These are phyloP conservation scores for Blumeriella jaapii DNA, from an alignment of 2,329 filamentous ascomycete genomes.

Conservation along the genomic window DNA sequence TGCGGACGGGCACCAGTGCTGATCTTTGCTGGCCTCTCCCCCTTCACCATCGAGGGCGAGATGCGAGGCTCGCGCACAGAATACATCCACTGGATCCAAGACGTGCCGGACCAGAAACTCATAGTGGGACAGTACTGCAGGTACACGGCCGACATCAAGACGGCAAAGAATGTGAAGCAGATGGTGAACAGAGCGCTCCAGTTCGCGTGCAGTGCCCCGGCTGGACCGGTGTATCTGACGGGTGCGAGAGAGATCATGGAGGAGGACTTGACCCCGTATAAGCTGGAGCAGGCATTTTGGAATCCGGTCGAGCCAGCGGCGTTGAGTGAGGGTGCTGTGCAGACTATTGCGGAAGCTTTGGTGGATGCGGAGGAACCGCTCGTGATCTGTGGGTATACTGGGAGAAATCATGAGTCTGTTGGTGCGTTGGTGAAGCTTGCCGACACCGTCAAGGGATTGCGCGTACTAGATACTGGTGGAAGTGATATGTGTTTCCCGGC, in stretches of 20 bases:
- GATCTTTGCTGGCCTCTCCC: slow-evolving; percentile 64
- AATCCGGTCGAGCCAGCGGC: slow-evolving; percentile 46
- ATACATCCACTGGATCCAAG: slow-evolving; percentile 72
- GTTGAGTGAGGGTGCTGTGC: slow-evolving; percentile 40
- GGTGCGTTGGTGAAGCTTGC: slow-evolving; percentile 54
- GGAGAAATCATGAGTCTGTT: slow-evolving; percentile 54
- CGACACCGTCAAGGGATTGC: slow-evolving; percentile 53
- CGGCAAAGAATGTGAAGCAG: slow-evolving; percentile 63
- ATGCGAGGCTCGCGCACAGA: slow-evolving; percentile 58
- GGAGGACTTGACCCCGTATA: slow-evolving; percentile 52
- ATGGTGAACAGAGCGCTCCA: slow-evolving; percentile 61
- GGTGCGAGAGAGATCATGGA: slow-evolving; percentile 61
- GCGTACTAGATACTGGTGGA: slow-evolving; percentile 65
- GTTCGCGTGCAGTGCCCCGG: slow-evolving; percentile 57
- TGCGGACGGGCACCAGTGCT: slow-evolving; percentile 57
- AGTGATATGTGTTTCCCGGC: slow-evolving; percentile 75
- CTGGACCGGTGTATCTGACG: slow-evolving; percentile 57
- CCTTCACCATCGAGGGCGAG: slow-evolving; percentile 62
- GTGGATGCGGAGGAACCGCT: slow-evolving; percentile 54
- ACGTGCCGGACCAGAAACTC: slow-evolving; percentile 63
- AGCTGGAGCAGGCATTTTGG: slow-evolving; percentile 48
- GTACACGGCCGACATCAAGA: slow-evolving; percentile 60
- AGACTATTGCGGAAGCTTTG: slow-evolving; percentile 46
- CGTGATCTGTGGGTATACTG: slow-evolving; percentile 59
- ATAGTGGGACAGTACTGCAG: slow-evolving; percentile 65